Base-by-base conservation (phyloP, 495 filamentous ascomycete genomes). In the Extremus antarcticus region DNA sequence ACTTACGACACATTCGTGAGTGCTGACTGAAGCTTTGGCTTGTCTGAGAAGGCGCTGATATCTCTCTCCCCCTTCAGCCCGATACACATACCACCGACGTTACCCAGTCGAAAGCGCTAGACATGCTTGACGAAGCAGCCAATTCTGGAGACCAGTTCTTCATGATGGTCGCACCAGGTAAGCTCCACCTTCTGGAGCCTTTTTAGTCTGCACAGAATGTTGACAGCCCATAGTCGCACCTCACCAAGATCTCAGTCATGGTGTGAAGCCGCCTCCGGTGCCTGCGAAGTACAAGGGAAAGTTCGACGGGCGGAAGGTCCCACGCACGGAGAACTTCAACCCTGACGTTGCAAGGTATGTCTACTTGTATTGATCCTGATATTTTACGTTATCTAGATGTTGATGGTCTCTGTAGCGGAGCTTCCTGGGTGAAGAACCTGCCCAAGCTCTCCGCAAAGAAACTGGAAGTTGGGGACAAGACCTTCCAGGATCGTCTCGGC, bases 391-490 rank as follows among this genome's bases (percentile, higher is more conserved):
- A n/a, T n/a, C 35, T 39, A 9, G 9, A 39, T n/a, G 35, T 9
- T 39, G 35, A 9, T n/a, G n/a, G 35, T 9, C 35, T 39, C 9
- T 9, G 9, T 9, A 48, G 46, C 39, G 80, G 83, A 3, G 80
- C 73, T 7, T 79, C 70, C 66, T 88, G 84, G 84, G 63, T 87
- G 29, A 67, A 68, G 3, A 61, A 66, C 23, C 70, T 85, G 0
- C 69, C 70, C 0, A 68, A 71, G 21, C 78, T 80, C 56, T 74
- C 66, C 54, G 64, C 74, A 13, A 68, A 74, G 0, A 74, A 76
- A 1, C 65, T 86, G 17, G 77, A 76, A 4, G 83, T 77, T 57
- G 76, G 82, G 52, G 84, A 88, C 58, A 71, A 81, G 48, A 86
- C 78, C 61, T 84, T 86, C 63, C 74, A 78, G 2, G 71, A 76